Evolutionary conservation across 2,329 filamentous ascomycete species (phyloP).

Genomic region (Herpotrichia juniperi): DNA sequence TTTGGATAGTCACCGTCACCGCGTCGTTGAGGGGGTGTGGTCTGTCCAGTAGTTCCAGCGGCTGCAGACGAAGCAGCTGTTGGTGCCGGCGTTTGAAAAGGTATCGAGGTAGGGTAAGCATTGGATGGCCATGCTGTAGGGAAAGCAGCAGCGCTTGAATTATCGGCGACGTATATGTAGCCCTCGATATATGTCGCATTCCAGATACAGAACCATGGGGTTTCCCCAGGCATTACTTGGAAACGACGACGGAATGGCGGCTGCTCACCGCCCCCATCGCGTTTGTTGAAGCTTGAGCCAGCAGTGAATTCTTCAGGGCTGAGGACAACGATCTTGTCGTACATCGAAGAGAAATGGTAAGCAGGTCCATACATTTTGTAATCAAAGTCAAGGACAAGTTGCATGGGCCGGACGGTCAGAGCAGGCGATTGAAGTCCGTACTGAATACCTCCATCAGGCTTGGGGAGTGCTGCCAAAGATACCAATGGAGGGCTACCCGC

Average conservation of each 20-base stretch:
- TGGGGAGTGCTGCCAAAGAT: slow-evolving; percentile 28
- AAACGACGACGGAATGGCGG: slow-evolving; percentile 45
- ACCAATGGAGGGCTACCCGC: slow-evolving; percentile 20
- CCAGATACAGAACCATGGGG: slow-evolving; percentile 74
- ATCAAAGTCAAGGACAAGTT: slow-evolving; percentile 63
- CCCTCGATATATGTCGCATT: slow-evolving; percentile 70
- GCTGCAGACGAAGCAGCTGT: slow-evolving; percentile 9
- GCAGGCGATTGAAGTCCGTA: slow-evolving; percentile 69
- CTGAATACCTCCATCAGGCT: slow-evolving; percentile 52
- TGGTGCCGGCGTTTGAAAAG: slow-evolving; percentile 11
- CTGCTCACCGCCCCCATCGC: slow-evolving; percentile 21
- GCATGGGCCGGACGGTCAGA: slow-evolving; percentile 55
- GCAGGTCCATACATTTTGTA: slow-evolving; percentile 64
- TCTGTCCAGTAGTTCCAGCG: slow-evolving; percentile 22
- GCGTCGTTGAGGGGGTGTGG: slow-evolving; percentile 15
- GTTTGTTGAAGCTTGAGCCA: slow-evolving; percentile 26
- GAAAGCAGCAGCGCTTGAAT: slow-evolving; percentile 48
- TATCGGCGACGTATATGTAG: slow-evolving; percentile 68
- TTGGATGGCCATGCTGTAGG: slow-evolving; percentile 28
- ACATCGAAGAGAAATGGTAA: slow-evolving; percentile 66
- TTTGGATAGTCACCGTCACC: slow-evolving; percentile 29
- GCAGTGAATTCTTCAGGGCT: slow-evolving; percentile 44
- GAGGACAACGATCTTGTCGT: slow-evolving; percentile 69
- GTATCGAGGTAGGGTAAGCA: slow-evolving; percentile 9
- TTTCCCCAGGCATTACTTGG: slow-evolving; percentile 60